Conservation (phyloP, 2,329 filamentous ascomycete species). For the Escovopsis sp. region DNA sequence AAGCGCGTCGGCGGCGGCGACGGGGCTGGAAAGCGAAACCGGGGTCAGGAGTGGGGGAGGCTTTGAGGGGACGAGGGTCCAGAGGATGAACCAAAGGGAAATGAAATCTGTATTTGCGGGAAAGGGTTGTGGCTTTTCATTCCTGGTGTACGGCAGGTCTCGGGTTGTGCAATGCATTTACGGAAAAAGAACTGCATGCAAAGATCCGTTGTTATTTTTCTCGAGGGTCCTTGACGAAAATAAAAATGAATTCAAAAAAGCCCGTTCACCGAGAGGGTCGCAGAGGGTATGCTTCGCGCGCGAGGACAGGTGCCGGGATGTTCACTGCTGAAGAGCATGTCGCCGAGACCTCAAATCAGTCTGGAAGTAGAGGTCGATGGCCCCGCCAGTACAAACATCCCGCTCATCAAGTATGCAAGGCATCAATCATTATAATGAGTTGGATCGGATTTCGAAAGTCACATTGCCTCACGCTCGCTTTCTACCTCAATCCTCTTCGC, state of each 20-base stretch:
- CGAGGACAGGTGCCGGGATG: too few relatives aligned
- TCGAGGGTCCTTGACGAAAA: conserved; percentile 24
- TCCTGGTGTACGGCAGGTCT: conserved; percentile 24
- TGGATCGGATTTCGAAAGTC: too few relatives aligned
- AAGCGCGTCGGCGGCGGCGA: conserved; percentile 17
- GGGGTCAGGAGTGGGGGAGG: neutral
- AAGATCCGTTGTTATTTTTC: conserved; percentile 13
- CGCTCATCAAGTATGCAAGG: too few relatives aligned
- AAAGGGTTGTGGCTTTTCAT: conserved; percentile 24
- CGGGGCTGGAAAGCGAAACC: neutral
- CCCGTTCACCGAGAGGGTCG: conserved; percentile 2
- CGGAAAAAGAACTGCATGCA: conserved; percentile 19
- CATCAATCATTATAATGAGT: too few relatives aligned
- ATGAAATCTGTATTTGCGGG: conserved; percentile 6
- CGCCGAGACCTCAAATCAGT: too few relatives aligned
- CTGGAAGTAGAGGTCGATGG: too few relatives aligned
- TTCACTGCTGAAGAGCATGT: too few relatives aligned
- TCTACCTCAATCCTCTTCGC: too few relatives aligned
- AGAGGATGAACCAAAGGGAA: neutral
- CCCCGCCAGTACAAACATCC: too few relatives aligned
- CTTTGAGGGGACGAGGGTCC: neutral
- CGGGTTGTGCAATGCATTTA: conserved; percentile 23
- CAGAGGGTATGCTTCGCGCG: too few relatives aligned
- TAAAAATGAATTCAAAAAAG: conserved; percentile 15
- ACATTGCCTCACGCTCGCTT: too few relatives aligned